Conservation (phyloP, 2,329 filamentous ascomycete species). For the Chaetomium olivaceum region DNA sequence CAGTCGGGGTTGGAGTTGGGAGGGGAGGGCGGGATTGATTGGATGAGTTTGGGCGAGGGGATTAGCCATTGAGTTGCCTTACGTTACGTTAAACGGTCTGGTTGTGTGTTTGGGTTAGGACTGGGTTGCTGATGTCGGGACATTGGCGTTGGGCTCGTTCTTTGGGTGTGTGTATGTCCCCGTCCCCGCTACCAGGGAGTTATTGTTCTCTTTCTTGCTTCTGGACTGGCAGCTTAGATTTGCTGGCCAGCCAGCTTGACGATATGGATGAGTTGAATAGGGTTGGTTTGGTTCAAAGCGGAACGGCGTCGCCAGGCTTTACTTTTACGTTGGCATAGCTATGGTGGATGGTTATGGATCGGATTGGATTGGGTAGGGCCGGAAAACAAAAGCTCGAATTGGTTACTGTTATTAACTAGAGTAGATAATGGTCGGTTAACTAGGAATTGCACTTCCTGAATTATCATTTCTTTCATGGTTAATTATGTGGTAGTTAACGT, state of each 20-base stretch:
- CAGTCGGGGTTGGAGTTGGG: neutral
- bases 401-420: neutral
- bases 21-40: constrained; percentile 6
- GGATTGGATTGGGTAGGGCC: neutral
- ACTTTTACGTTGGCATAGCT: neutral
- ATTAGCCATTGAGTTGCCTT: constrained; percentile 11
- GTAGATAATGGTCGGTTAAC: neutral
- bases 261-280: neutral
- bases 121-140: neutral
- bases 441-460: neutral
- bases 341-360: neutral
- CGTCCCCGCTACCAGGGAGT: neutral
- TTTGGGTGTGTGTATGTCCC: neutral
- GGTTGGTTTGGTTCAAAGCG: neutral
- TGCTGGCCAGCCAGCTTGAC: neutral
- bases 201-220: neutral
- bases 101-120: neutral
- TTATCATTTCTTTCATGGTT: neutral
- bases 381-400: constrained; percentile 6
- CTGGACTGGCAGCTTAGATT: neutral
- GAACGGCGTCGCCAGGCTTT: constrained; percentile 1
- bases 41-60: constrained; percentile 19
- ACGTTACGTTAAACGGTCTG: too few species aligned
- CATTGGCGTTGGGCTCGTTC: too few species aligned
- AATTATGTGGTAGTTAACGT: neutral